Percentiles rank a stretch among this genome's conserved stretches.
Evolutionary conservation across 805 yeast species (phyloP).

Genomic region (Metschnikowia amazonensis): DNA sequence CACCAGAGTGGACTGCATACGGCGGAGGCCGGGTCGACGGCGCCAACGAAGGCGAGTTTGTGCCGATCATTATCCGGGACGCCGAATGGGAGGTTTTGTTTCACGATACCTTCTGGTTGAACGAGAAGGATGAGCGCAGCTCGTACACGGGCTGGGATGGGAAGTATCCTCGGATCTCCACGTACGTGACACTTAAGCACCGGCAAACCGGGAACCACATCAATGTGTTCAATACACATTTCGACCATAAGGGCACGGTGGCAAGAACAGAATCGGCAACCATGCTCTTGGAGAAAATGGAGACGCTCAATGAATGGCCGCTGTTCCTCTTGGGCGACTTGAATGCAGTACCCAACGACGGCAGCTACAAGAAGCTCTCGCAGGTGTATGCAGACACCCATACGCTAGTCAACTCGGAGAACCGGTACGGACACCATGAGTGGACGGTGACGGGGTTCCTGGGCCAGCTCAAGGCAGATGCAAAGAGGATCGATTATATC

Average conservation of each 20-base stretch:
- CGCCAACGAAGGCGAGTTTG: conserved; percentile 16
- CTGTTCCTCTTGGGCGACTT: conserved; percentile 31
- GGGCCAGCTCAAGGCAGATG: conserved; percentile 26
- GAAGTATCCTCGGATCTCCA: conserved; percentile 17
- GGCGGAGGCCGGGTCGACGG: conserved; percentile 21
- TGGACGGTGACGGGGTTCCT: conserved; percentile 33
- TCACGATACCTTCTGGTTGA: conserved; percentile 21
- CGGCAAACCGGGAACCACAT: conserved; percentile 11
- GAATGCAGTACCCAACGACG: conserved; percentile 24
- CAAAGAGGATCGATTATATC: conserved; percentile 32
- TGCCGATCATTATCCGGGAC: conserved; percentile 16
- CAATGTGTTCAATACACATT: conserved; percentile 21
- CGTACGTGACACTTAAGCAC: conserved; percentile 18
- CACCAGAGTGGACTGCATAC: conserved; percentile 15
- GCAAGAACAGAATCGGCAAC: conserved; percentile 15
- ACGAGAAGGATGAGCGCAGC: conserved; percentile 9
- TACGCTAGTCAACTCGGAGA: conserved; percentile 20
- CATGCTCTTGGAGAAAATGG: conserved; percentile 10
- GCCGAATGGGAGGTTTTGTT: conserved; percentile 17
- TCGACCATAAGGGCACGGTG: conserved; percentile 18
- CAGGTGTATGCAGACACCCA: conserved; percentile 19
- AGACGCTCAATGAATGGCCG: conserved; percentile 26
- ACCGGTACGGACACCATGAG: conserved; percentile 27
- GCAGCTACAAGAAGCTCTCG: conserved; percentile 16
- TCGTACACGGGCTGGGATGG: conserved; percentile 21